Conservation (phyloP, 768 basidiomycete species). For the Boletus pseudo-olivaceus region DNA sequence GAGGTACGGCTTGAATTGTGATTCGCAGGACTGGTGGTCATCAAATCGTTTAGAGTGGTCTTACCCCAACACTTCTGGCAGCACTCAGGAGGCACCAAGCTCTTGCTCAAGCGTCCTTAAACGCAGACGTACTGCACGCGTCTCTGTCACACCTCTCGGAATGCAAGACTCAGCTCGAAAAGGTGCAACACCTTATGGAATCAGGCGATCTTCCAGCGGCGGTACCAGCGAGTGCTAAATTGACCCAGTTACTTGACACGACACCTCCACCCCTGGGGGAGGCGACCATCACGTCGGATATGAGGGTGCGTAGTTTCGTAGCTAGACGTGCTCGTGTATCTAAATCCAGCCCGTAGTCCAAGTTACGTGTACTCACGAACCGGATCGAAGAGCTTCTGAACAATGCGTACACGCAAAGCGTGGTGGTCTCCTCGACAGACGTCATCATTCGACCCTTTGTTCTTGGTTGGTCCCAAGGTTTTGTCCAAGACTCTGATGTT, state of each 20-base stretch:
- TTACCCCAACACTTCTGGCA: slow-evolving; percentile 56
- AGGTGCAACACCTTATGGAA: slow-evolving; percentile 45
- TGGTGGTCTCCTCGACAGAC: slow-evolving; percentile 48
- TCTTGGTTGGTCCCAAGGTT: slow-evolving; percentile 42
- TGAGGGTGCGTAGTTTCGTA: slow-evolving; percentile 49
- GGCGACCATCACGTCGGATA: slow-evolving; percentile 49
- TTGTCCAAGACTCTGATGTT: slow-evolving; percentile 4
- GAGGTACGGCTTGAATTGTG: slow-evolving; percentile 43
- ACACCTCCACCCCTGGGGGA: slow-evolving; percentile 51
- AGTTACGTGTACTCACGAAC: slow-evolving; percentile 51
- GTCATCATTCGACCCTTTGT: slow-evolving; percentile 50
- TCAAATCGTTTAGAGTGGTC: slow-evolving; percentile 51
- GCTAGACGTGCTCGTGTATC: neutral
- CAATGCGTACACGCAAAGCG: slow-evolving; percentile 61
- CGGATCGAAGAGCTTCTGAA: slow-evolving; percentile 68
- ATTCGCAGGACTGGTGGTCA: slow-evolving; percentile 5
- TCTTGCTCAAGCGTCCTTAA: slow-evolving; percentile 58
- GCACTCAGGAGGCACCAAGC: slow-evolving; percentile 56
- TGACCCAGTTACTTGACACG: slow-evolving; percentile 44
- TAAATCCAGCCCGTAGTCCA: slow-evolving; percentile 40
- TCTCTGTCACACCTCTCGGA: slow-evolving; percentile 53
- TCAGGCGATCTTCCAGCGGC: slow-evolving; percentile 65
- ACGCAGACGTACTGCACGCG: slow-evolving; percentile 49
- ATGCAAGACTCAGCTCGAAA: slow-evolving; percentile 46
- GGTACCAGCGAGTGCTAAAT: slow-evolving; percentile 38